A percentile compares a stretch with the other conserved stretches of the same genome.
Conservation (phyloP, 2,329 filamentous ascomycete species). For the Talaromyces sp. region DNA sequence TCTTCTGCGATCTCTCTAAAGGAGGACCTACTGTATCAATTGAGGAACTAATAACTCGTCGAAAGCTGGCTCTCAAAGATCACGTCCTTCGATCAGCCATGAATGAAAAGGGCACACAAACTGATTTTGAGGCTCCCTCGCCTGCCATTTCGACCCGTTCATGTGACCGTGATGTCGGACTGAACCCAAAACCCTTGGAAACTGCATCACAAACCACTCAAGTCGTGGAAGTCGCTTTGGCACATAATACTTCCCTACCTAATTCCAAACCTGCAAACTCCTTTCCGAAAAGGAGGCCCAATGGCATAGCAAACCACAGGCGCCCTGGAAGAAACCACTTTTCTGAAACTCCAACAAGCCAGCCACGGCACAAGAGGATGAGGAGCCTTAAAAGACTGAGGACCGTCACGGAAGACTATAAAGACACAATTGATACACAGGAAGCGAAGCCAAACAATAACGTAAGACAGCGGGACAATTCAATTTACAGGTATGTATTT, state of each 20-base stretch:
- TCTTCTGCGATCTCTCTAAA: conserved; percentile 42
- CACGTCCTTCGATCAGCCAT: conserved; percentile 19
- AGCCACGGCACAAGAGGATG: background rate
- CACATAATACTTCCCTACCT: background rate
- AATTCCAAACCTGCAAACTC: background rate
- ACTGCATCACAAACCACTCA: background rate
- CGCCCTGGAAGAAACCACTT: background rate
- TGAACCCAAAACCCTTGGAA: background rate
- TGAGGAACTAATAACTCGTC: conserved; percentile 37
- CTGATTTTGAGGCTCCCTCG: background rate
- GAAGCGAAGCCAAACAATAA: background rate
- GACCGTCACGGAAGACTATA: conserved; percentile 3
- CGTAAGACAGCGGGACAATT: background rate
- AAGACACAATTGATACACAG: background rate
- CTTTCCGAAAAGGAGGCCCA: background rate
- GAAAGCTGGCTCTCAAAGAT: conserved; percentile 21
- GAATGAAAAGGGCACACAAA: conserved; percentile 10
- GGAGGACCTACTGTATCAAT: conserved; percentile 38
- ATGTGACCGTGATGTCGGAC: background rate
- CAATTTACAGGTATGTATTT: conserved; percentile 4
- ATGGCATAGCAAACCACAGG: background rate
- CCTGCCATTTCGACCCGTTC: background rate
- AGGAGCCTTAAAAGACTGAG: conserved; percentile 5
- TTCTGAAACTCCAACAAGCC: background rate
- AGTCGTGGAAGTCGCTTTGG: background rate